Base-by-base conservation (phyloP, 768 basidiomycete species). In the Punctularia strigosozonata region DNA sequence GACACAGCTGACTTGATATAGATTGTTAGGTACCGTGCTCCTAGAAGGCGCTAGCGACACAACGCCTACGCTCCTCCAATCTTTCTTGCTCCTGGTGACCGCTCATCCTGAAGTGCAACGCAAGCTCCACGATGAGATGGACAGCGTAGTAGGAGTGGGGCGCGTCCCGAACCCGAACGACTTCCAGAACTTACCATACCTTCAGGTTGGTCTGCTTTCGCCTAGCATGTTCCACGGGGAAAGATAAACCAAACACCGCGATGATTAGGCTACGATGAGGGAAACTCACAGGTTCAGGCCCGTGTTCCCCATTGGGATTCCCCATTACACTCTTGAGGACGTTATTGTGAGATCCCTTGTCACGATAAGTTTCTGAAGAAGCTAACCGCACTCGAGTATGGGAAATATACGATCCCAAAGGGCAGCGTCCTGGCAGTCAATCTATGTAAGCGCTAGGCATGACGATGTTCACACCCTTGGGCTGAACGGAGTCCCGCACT, bases 41-140 rank as follows among this genome's bases (percentile, higher is more conserved):
- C 20, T 46, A 3, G 49, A 50, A 25, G 49, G 42, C 1, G 48
- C 42, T n/a, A 39, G 48, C 1, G 45, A 50, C 25, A 46, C 49
- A 6, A 42, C 25, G 8, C 36, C 47, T 4, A 40, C 43, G 10
- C 46, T 34, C 28, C 20, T 48, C 12, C 35, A 46, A 17, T 43
- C 41, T 12, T 31, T 48, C 4, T 25, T 44, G 15, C 43, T 50
- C 4, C 31, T 38, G 4, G 37, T 50, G 8, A 36, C 41, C 13
- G 19, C 35, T n/a, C 40, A 37, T 36, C 58, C 58, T 4, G 46
- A 56, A 13, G 43, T 40, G 15, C 56, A 54, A 36, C 36, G 37
- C n/a, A 48, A 48, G 19, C 53, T 50, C 1, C 48, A 51, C 24
- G 39, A 39, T 22, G 58, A 59, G 38, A 40, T 59, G 20, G 53